These are phyloP conservation scores for Puccinia horiana DNA, from an alignment of 1,284 basidiomycete species.

Conservation along the genomic window DNA sequence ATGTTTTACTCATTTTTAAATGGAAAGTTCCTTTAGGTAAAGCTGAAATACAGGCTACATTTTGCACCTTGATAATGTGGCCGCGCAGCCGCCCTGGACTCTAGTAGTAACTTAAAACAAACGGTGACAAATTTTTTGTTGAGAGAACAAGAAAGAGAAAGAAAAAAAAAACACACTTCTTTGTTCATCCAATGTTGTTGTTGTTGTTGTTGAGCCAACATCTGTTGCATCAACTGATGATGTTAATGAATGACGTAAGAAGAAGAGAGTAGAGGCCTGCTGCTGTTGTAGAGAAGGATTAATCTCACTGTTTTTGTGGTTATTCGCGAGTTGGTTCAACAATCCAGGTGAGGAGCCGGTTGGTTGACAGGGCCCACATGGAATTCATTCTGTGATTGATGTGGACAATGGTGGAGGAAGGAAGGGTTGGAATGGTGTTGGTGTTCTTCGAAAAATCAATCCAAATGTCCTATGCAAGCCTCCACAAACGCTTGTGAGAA, in stretches of 20 bases:
- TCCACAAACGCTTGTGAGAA: too few species aligned
- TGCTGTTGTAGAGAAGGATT: background rate
- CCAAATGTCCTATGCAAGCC: background rate
- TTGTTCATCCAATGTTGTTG: too few species aligned
- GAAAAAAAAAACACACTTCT: too few species aligned
- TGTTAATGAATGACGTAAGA: background rate
- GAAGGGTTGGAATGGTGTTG: background rate
- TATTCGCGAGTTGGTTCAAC: constrained; percentile 1
- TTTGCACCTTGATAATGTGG: too few species aligned
- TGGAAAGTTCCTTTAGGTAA: too few species aligned
- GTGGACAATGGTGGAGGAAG: background rate
- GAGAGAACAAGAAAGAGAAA: too few species aligned
- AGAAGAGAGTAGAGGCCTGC: background rate
- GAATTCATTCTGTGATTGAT: background rate
- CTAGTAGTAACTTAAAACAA: too few species aligned
- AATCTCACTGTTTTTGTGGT: background rate
- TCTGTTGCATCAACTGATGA: background rate
- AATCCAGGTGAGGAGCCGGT: background rate
- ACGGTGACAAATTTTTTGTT: too few species aligned
- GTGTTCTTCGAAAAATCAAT: constrained; percentile 7
- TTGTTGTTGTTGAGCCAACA: too few species aligned
- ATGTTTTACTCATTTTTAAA: too few species aligned
- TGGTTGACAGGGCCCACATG: background rate
- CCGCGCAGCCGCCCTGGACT: too few species aligned
- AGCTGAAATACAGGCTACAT: too few species aligned